These are phyloP conservation scores for Colletotrichum brevisporum DNA, from an alignment of 2,329 filamentous ascomycete species.

Conservation along the genomic window DNA sequence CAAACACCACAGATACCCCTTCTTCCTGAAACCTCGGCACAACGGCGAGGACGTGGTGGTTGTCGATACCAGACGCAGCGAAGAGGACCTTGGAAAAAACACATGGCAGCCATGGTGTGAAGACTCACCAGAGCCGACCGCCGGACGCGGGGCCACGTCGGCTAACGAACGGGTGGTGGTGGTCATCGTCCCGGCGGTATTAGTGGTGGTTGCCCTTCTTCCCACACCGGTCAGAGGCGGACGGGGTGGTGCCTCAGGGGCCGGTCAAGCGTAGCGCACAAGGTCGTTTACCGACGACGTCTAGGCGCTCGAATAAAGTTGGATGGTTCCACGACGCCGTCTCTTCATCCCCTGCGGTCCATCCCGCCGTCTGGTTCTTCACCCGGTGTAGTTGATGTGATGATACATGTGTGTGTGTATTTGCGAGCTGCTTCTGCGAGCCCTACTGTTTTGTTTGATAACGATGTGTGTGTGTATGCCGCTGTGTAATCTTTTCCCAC, in stretches of 20 bases:
- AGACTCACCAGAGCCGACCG: too few relatives aligned
- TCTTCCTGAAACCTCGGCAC: too few relatives aligned
- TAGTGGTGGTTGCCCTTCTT: background rate
- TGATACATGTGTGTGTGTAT: conserved; percentile 1
- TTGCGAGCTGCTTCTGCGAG: background rate
- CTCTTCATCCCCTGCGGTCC: conserved; percentile 10
- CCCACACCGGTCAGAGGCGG: too few relatives aligned
- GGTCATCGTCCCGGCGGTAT: background rate
- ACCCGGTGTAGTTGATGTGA: too few relatives aligned
- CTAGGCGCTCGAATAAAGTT: conserved; percentile 23
- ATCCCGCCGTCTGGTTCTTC: conserved; percentile 21
- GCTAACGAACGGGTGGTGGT: background rate
- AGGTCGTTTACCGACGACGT: background rate
- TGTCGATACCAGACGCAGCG: too few relatives aligned
- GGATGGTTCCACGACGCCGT: conserved; percentile 18
- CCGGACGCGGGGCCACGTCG: background rate
- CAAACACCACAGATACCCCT: too few relatives aligned
- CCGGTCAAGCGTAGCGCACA: background rate
- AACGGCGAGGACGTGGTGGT: too few relatives aligned
- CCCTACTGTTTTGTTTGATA: too few relatives aligned
- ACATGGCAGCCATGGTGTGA: too few relatives aligned
- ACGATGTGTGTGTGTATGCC: background rate
- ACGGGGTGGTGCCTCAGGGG: background rate
- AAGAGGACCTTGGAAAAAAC: too few relatives aligned
- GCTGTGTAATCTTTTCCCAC: background rate